Evolutionary conservation across 257 asterid species (phyloP).

Genomic region (Solanum rostratum): DNA sequence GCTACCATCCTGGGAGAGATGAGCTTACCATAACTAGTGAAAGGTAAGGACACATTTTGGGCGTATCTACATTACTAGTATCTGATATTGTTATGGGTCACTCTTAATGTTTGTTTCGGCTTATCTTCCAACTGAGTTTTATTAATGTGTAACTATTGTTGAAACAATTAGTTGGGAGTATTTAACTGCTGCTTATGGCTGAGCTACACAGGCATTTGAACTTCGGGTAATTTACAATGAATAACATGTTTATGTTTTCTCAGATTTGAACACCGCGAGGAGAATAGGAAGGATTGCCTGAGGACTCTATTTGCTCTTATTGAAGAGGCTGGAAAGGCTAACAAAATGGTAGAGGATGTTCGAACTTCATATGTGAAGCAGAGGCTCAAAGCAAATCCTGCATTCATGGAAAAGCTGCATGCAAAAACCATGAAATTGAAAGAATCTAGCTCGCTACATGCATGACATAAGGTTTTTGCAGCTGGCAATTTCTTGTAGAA

Average conservation of each 20-base stretch:
- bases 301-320: slow-evolving; percentile 64
- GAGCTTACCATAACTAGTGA: slow-evolving; percentile 90
- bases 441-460: slow-evolving; percentile 14
- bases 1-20: slow-evolving; percentile 83
- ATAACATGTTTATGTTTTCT: not conserved
- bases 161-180: not conserved
- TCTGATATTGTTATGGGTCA: not conserved
- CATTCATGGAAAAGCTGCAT: slow-evolving; percentile 67
- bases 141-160: not conserved
- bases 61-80: not conserved
- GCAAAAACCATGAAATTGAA: slow-evolving; percentile 26
- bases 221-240: not conserved
- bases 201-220: not conserved
- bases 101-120: not conserved
- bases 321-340: slow-evolving; percentile 82
- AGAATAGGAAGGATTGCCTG: slow-evolving; percentile 91
- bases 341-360: slow-evolving; percentile 49
- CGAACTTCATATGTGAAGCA: slow-evolving; percentile 49
- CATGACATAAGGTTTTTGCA: slow-evolving; percentile 7
- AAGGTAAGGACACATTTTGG: slow-evolving; percentile 32
- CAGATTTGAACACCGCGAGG: slow-evolving; percentile 91
- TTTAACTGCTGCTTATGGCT: not conserved
- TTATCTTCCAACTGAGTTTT: not conserved
- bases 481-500: not conserved
- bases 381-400: slow-evolving; percentile 65